These are phyloP conservation scores for Paramarasmius palmivorus DNA, from an alignment of 1,284 basidiomycete species.

Conservation along the genomic window DNA sequence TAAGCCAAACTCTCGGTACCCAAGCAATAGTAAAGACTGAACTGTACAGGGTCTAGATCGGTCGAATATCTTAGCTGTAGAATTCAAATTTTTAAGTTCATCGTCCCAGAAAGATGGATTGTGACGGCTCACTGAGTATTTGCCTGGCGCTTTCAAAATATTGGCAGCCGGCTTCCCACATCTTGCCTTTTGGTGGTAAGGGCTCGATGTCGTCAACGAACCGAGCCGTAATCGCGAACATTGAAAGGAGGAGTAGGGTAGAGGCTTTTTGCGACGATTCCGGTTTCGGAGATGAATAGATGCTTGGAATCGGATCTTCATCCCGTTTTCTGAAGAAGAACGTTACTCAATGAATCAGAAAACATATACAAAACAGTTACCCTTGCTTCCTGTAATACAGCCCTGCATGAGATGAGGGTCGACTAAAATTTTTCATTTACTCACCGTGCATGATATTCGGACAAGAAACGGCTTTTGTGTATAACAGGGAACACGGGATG, in stretches of 20 bases:
- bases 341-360: background rate
- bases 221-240: conserved; percentile 78
- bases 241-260: conserved; percentile 70
- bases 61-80: conserved; percentile 63
- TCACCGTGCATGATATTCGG: conserved; percentile 62
- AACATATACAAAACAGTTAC: background rate
- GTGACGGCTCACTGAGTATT: conserved; percentile 56
- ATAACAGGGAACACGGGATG: conserved; percentile 80
- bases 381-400: conserved; percentile 30
- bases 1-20: conserved; percentile 82
- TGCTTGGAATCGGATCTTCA: conserved; percentile 6
- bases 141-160: conserved; percentile 69
- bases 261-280: conserved; percentile 65
- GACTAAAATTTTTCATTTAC: conserved; percentile 18
- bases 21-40: conserved; percentile 76
- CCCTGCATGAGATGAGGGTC: conserved; percentile 7
- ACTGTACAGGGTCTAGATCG: conserved; percentile 69
- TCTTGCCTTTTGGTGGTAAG: conserved; percentile 48
- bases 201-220: conserved; percentile 56
- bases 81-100: conserved; percentile 10
- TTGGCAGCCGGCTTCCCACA: conserved; percentile 72
- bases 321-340: conserved; percentile 7
- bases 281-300: conserved; percentile 34
- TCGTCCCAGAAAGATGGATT: background rate
- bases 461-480: conserved; percentile 70